These are phyloP conservation scores for Adenanthera pavonina DNA, from an alignment of 306 rosid species.

Conservation along the genomic window DNA sequence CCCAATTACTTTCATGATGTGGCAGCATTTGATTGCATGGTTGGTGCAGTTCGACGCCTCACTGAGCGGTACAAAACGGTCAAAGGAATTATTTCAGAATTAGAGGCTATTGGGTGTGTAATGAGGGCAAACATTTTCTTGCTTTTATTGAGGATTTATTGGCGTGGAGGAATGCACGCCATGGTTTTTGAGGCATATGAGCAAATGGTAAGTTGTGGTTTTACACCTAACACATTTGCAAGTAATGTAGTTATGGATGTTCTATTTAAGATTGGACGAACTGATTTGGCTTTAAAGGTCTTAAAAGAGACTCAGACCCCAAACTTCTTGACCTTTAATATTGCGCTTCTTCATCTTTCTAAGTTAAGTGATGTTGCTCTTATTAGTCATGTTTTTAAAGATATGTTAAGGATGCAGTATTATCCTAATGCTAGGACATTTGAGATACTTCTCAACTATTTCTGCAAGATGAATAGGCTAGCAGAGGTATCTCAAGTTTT, in stretches of 20 bases:
- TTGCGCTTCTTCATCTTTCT: constrained; percentile 53
- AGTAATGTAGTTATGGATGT: constrained; percentile 61
- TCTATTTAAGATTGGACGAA: constrained; percentile 50
- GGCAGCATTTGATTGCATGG: constrained; percentile 44
- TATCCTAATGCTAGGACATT: constrained; percentile 51
- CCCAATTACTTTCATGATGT: constrained; percentile 46
- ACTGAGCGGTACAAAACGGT: constrained; percentile 46
- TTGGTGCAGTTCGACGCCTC: constrained; percentile 47
- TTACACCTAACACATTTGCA: constrained; percentile 57
- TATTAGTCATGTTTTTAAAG: constrained; percentile 43
- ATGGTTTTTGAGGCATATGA: constrained; percentile 54
- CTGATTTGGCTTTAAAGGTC: constrained; percentile 45
- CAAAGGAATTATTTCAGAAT: constrained; percentile 40
- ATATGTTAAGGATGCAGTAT: constrained; percentile 51
- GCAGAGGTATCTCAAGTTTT: constrained; percentile 57
- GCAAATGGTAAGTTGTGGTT: constrained; percentile 49
- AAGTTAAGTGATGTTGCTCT: constrained; percentile 42
- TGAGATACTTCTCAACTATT: constrained; percentile 55
- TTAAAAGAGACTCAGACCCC: constrained; percentile 46
- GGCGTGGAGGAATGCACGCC: constrained; percentile 54
- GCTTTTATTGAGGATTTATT: constrained; percentile 59
- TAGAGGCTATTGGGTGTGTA: constrained; percentile 56
- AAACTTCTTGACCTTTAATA: constrained; percentile 62
- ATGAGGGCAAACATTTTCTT: constrained; percentile 54
- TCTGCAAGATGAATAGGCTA: constrained; percentile 56